Base-by-base conservation (phyloP, 2,329 filamentous ascomycete species). In the Aureobasidium sp. region DNA sequence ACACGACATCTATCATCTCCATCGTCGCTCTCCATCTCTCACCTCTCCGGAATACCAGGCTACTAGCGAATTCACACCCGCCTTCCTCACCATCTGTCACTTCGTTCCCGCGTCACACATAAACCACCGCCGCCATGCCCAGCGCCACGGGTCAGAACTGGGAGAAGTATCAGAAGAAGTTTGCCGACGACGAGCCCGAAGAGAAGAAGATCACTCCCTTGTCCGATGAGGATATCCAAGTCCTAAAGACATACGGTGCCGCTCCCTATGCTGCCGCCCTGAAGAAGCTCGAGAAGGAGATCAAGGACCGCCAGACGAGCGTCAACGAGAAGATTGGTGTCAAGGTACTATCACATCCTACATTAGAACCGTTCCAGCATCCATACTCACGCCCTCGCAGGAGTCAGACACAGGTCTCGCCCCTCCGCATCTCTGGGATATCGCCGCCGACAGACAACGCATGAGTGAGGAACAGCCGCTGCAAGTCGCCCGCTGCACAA, bases 201-300 rank as follows among this genome's bases (percentile, higher is more conserved):
- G 94, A 99, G 84, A 99, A 99, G 88, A 99, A 99, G 86, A 99
- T 99, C 74, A 93, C 91, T 64, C 94, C 94, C 67, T 81, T 99
- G 65, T 89, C 92, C 69, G 94, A 97, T 80, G 94, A 97, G 30
- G 94, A 99, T 81, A 99, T 99, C 71, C 92, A 97, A 80, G 94
- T 99, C 67, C 86, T 99, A 69, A 99, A 97, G 82, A 99, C 94
- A 65, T 65, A 99, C 77, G 95, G 95, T 71, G 92, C 93, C 39
- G 94, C 94, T 63, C 94, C 94, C 36, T 99, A 99, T 72, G 93
- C 91, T 67, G 88, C 90, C 53, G 88, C 91, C 64, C 81, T 99
- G 72, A 97, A 96, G 84, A 95, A 94, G 79, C 88, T 99, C 65
- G 94, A 99, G 79, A 96, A 97, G 77, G 90, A 97, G 79, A 97